A percentile compares a stretch with the other conserved stretches of the same genome.
Conservation (phyloP, 2,329 filamentous ascomycete genomes). For the Thielaviopsis populi region DNA sequence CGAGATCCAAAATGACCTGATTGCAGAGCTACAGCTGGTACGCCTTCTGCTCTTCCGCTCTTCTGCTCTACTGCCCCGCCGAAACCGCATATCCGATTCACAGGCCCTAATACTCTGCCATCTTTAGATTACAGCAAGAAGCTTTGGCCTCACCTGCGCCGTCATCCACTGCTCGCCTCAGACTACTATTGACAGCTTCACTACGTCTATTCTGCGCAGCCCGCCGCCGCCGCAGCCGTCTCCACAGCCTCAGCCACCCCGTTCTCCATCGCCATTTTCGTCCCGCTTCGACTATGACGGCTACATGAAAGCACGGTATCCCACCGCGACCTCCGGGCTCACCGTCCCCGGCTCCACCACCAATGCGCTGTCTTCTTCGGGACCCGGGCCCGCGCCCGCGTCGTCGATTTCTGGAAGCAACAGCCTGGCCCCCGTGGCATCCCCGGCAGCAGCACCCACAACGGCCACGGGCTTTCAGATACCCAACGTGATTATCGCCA, state of each 20-base stretch:
- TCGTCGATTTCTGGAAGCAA: conserved; percentile 9
- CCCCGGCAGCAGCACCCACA: conserved; percentile 16
- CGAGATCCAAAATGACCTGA: conserved; percentile 44
- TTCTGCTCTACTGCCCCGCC: background rate
- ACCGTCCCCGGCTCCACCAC: conserved; percentile 19
- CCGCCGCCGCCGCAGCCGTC: conserved; percentile 18
- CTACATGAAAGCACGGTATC: conserved; percentile 21
- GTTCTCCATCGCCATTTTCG: conserved; percentile 21
- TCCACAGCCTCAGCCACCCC: conserved; percentile 18
- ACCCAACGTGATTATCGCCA: conserved; percentile 70
- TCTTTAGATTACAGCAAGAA: conserved; percentile 46
- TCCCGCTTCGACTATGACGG: conserved; percentile 18
- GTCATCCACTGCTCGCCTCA: conserved; percentile 57
- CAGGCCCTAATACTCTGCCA: background rate
- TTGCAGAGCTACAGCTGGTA: conserved; percentile 59
- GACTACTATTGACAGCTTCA: conserved; percentile 72
- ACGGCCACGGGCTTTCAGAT: conserved; percentile 31
- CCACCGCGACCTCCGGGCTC: conserved; percentile 22
- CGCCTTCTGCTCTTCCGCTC: background rate
- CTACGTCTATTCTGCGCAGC: conserved; percentile 47
- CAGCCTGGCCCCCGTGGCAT: conserved; percentile 10
- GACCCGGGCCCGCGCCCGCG: background rate
- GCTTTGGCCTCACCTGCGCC: conserved; percentile 57
- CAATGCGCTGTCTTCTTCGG: conserved; percentile 19
- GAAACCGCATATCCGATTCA: background rate